These are phyloP conservation scores for Melanogaster broomeanus DNA, from an alignment of 768 basidiomycete species.

Conservation along the genomic window DNA sequence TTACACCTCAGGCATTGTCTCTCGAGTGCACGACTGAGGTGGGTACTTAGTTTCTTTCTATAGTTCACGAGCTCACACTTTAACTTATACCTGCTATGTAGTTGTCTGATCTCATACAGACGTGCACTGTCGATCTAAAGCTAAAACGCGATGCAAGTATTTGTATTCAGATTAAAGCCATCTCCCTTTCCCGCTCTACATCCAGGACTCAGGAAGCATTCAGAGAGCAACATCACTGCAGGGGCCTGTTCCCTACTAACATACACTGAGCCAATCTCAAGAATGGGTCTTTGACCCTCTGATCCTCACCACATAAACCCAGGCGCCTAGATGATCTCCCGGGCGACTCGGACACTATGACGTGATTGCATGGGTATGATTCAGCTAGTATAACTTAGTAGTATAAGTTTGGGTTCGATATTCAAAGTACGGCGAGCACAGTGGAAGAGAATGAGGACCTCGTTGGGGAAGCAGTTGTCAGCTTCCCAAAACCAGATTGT, in stretches of 20 bases:
- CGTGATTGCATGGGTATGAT: conserved; percentile 16
- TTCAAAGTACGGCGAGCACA: conserved; percentile 46
- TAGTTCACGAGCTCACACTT: no score
- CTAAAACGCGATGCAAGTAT: conserved; percentile 49
- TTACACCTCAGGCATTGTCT: no score
- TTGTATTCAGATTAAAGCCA: conserved; percentile 38
- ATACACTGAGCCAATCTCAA: conserved; percentile 55
- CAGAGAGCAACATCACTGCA: conserved; percentile 53
- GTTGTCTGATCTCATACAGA: no score
- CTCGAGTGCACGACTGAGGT: no score
- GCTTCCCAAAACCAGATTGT: no score
- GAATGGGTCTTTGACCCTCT: not conserved
- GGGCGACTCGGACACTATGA: conserved; percentile 8
- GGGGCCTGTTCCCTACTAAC: conserved; percentile 81
- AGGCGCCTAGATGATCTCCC: conserved; percentile 13
- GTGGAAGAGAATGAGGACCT: conserved; percentile 49
- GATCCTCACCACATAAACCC: conserved; percentile 36
- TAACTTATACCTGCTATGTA: no score
- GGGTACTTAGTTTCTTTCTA: no score
- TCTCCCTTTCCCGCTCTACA: conserved; percentile 55
- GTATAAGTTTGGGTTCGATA: conserved; percentile 25
- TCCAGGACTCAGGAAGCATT: conserved; percentile 63
- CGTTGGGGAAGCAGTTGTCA: no score
- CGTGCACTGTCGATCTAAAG: no score
- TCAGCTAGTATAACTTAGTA: no score